phyloP scores from a whole-genome alignment of 129 eudicot species.

The Helianthus annuus region HanXRQr2.0-SUNRISE NC_035441.2:120573719-120574218 shows the following conservation, averaged over 20 bases:
- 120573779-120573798: too few relatives aligned
- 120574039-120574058: slow-evolving; percentile 6
- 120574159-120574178: neutral
- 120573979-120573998: slow-evolving; percentile 63
- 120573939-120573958: slow-evolving; percentile 51
- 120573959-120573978: slow-evolving; percentile 52
- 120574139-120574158: neutral
- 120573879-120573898: neutral
- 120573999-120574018: slow-evolving; percentile 73
- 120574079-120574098: neutral
- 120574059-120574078: neutral
- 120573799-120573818: neutral
- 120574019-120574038: slow-evolving; percentile 27
- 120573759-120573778: too few relatives aligned
- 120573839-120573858: neutral
- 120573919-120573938: neutral
- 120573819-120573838: neutral
- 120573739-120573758: too few relatives aligned
- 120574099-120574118: neutral
- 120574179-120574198: neutral
- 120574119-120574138: slow-evolving; percentile 20
- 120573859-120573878: neutral
- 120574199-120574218: slow-evolving; percentile 14
- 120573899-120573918: neutral
- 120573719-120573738: neutral